Base-by-base conservation (phyloP, 2,329 filamentous ascomycete species). In the Trichoderma citrinoviride region DNA sequence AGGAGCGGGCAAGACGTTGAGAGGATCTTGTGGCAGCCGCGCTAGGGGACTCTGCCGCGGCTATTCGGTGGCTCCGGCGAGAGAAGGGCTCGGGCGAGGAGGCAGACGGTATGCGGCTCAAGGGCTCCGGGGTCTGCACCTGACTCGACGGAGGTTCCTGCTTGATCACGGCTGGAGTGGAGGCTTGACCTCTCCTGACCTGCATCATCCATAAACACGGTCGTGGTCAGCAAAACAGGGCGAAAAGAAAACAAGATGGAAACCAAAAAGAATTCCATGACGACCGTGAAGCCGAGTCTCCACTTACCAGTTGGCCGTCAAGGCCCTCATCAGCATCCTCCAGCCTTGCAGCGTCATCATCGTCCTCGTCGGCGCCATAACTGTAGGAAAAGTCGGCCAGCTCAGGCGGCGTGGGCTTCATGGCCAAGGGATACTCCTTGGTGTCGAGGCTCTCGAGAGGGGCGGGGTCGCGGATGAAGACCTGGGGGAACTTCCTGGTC, bases 351-450 rank as follows among this genome's bases (percentile, higher is more conserved):
- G 71, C 67, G 33, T 67, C 58, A 21, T 74, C 6, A 23, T 63
- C 72, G 3, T 72, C 70, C 33, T 75, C 75, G 6, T 71, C 67
- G 8, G 70, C 61, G 43, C 65, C 63, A 25, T 84, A 69, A 40
- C 89, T 87, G 71, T 96, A 93, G 46, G 85, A 88, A 73, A 98
- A 90, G 64, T 87, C 88, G 68, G 87, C 87, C 66, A 99, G 81
- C 58, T 90, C 88, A 17, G 87, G 85, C 2, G 95, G 95, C 1
- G 93, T 96, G 1, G 92, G 90, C 56, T 91, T 88, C 67, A 86
- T 84, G 43, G 94, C 94, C 33, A 99, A 82, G 44, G 95, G 95
- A 75, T 96, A 99, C 71, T 95, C 87, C 75, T 96, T 96, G 15
- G 90, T 83, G 76, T 98, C 93, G 65, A 97, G 86, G 61, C 88